Percentiles rank a stretch among this genome's conserved stretches.
Evolutionary conservation across 306 rosid genomes (phyloP).

Genomic region (Begonia peltatifolia): DNA sequence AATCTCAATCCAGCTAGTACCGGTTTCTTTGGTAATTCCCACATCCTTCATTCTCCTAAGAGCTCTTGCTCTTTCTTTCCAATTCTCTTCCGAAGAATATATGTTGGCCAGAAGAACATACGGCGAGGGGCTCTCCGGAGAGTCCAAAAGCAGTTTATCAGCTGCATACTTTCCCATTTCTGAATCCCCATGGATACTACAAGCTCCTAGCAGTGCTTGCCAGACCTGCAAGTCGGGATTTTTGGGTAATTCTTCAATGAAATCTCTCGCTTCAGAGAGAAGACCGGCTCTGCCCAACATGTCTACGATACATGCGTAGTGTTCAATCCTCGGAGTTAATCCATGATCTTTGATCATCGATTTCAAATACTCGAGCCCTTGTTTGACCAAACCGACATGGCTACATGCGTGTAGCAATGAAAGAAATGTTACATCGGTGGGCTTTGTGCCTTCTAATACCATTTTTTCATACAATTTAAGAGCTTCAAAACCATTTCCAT

Average conservation of each 20-base stretch:
- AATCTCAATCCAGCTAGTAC: slow-evolving; percentile 72
- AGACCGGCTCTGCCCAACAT: slow-evolving; percentile 83
- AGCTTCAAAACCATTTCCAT: slow-evolving; percentile 61
- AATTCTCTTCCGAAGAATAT: slow-evolving; percentile 65
- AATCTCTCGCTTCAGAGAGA: slow-evolving; percentile 50
- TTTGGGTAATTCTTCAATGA: slow-evolving; percentile 39
- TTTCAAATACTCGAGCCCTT: slow-evolving; percentile 62
- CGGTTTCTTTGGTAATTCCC: slow-evolving; percentile 63
- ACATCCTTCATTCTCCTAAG: slow-evolving; percentile 69
- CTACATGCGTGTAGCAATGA: slow-evolving; percentile 86
- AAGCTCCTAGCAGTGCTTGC: slow-evolving; percentile 93
- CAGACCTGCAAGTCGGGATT: slow-evolving; percentile 51
- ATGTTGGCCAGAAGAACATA: slow-evolving; percentile 74
- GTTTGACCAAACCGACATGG: slow-evolving; percentile 63
- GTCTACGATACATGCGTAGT: slow-evolving; percentile 75
- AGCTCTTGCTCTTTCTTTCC: slow-evolving; percentile 77
- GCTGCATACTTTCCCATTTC: slow-evolving; percentile 68
- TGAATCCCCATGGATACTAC: slow-evolving; percentile 56
- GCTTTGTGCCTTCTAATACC: slow-evolving; percentile 38
- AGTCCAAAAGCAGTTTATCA: slow-evolving; percentile 31
- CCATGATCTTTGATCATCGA: slow-evolving; percentile 56
- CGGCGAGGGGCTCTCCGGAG: slow-evolving; percentile 53
- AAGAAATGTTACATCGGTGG: slow-evolving; percentile 65
- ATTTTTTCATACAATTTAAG: slow-evolving; percentile 48
- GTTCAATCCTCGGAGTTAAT: slow-evolving; percentile 55